Evolutionary conservation across 441 rosid species (phyloP).

Genomic region (Eruca vesicaria): DNA sequence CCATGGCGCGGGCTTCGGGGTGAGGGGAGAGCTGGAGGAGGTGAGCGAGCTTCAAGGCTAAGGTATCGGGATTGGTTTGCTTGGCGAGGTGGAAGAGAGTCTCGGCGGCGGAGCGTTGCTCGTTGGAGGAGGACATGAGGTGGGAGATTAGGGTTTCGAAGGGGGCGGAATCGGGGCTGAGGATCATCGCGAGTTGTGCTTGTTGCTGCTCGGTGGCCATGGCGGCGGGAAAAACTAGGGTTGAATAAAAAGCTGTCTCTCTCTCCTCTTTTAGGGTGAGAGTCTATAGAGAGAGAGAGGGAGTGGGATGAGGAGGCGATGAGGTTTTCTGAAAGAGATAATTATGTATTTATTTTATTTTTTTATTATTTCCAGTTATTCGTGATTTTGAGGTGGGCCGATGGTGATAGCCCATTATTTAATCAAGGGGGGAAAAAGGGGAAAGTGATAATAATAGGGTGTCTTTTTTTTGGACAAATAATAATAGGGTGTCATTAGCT

Average conservation of each 20-base stretch:
- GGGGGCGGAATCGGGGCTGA: slow-evolving; percentile 79
- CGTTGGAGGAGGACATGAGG: slow-evolving; percentile 93
- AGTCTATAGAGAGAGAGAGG: slow-evolving; percentile 5
- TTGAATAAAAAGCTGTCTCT: slow-evolving; percentile 28
- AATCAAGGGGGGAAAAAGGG: neutral
- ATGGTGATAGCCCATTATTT: slow-evolving; percentile 1
- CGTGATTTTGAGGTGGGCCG: slow-evolving; percentile 34
- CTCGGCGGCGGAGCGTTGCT: slow-evolving; percentile 96
- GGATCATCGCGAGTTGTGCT: slow-evolving; percentile 74
- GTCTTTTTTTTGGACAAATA: no score
- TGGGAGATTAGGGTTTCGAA: slow-evolving; percentile 85
- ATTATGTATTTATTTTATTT: slow-evolving; percentile 5
- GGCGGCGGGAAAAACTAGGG: slow-evolving; percentile 45
- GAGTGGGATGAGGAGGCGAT: slow-evolving; percentile 18
- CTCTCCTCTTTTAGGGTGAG: slow-evolving; percentile 21
- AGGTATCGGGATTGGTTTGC: slow-evolving; percentile 82
- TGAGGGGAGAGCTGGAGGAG: slow-evolving; percentile 76
- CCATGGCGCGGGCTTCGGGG: slow-evolving; percentile 86
- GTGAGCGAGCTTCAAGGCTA: slow-evolving; percentile 79
- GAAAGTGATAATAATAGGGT: slow-evolving; percentile 14
- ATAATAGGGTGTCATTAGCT: slow-evolving; percentile 27
- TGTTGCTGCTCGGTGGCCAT: slow-evolving; percentile 86
- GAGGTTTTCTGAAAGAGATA: slow-evolving; percentile 13
- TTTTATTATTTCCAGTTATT: neutral
- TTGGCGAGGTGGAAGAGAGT: slow-evolving; percentile 85